Evolutionary conservation across 805 yeast species (phyloP).

Genomic region (Suhomyces sp.): DNA sequence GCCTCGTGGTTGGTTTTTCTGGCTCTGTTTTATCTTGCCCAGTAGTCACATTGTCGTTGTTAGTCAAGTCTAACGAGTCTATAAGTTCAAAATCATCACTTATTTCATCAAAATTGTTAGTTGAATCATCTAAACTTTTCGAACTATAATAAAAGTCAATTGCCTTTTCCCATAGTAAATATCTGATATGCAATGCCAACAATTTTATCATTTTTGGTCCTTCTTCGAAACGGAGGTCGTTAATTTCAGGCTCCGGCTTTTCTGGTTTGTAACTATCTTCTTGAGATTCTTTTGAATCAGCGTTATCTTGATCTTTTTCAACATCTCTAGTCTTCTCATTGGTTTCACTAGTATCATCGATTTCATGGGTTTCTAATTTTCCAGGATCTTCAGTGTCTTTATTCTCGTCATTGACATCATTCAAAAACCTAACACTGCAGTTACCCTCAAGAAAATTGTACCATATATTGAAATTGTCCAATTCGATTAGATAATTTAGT

Average conservation of each 20-base stretch:
- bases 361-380: slow-evolving; percentile 2
- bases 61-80: slow-evolving; percentile 28
- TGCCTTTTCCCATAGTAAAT: slow-evolving; percentile 71
- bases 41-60: slow-evolving; percentile 15
- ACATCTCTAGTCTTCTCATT: slow-evolving; percentile 2
- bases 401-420: background rate
- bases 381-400: slow-evolving; percentile 2
- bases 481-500: slow-evolving; percentile 43
- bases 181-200: slow-evolving; percentile 62
- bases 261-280: slow-evolving; percentile 21
- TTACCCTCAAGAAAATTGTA: slow-evolving; percentile 44
- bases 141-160: slow-evolving; percentile 44
- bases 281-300: slow-evolving; percentile 9
- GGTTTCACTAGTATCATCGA: slow-evolving; percentile 6
- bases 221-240: slow-evolving; percentile 37
- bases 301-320: slow-evolving; percentile 7
- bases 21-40: slow-evolving; percentile 5
- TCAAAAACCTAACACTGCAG: slow-evolving; percentile 24
- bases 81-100: slow-evolving; percentile 35
- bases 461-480: slow-evolving; percentile 40
- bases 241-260: slow-evolving; percentile 20
- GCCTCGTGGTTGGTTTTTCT: slow-evolving; percentile 20
- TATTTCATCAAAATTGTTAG: slow-evolving; percentile 27
- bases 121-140: slow-evolving; percentile 9
- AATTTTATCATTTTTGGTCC: slow-evolving; percentile 30